These are phyloP conservation scores for Chlamydomonas applanata DNA, from an alignment of 139 green algal species.

Conservation along the genomic window DNA sequence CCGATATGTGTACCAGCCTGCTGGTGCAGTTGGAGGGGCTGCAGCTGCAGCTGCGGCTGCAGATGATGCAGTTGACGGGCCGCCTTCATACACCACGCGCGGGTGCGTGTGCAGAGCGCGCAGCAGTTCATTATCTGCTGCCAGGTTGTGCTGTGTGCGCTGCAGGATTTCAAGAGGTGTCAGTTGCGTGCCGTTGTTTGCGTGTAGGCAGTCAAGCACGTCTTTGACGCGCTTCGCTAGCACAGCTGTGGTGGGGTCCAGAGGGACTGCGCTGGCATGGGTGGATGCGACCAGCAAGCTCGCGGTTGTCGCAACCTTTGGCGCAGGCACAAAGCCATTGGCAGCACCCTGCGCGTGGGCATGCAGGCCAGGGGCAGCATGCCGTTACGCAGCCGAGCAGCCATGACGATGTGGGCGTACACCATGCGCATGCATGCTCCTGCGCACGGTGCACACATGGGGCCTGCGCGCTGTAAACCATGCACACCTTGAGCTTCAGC, in stretches of 20 bases:
- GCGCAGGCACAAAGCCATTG: constrained; percentile 2
- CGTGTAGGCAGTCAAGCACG: neutral
- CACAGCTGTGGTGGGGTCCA: neutral
- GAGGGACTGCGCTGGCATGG: neutral
- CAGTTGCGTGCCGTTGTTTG: neutral
- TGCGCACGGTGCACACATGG: too few relatives aligned
- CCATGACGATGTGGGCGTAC: too few relatives aligned
- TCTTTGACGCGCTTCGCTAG: constrained; percentile 6
- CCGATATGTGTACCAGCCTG: constrained; percentile 8
- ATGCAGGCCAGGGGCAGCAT: too few relatives aligned
- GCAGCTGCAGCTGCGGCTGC: neutral
- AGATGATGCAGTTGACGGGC: neutral
- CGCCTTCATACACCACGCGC: neutral
- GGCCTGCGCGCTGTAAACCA: too few relatives aligned
- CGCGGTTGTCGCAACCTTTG: neutral
- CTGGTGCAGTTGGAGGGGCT: neutral
- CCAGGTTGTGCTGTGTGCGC: constrained; percentile 1
- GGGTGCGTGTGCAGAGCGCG: neutral
- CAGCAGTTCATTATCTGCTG: neutral
- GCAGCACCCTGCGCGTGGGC: neutral
- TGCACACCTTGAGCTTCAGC: constrained; percentile 10
- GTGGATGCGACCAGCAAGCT: neutral
- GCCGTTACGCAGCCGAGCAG: too few relatives aligned
- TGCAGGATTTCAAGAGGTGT: neutral
- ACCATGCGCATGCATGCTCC: too few relatives aligned